These are phyloP conservation scores for Aspergillus ellipticus DNA, from an alignment of 495 filamentous ascomycete species.

Conservation along the genomic window DNA sequence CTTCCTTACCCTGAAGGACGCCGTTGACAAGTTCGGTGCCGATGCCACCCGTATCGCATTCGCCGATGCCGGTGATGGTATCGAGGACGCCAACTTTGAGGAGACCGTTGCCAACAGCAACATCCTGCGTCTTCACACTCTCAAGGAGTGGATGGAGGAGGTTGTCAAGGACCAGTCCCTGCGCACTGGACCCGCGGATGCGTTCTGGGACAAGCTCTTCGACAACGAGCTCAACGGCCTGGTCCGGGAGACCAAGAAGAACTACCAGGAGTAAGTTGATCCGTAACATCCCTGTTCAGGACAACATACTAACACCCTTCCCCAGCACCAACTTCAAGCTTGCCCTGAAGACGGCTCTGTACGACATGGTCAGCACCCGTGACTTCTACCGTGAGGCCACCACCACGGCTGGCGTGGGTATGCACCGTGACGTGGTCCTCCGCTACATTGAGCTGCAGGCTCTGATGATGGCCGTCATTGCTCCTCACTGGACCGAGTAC, in stretches of 20 bases:
- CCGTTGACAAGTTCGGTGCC: conserved; percentile 87
- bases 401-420: conserved; percentile 67
- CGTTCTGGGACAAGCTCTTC: conserved; percentile 85
- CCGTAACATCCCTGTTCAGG: not conserved
- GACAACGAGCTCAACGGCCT: conserved; percentile 91
- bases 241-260: conserved; percentile 64
- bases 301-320: conserved; percentile 27
- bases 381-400: conserved; percentile 87
- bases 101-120: conserved; percentile 89
- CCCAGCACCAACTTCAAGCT: conserved; percentile 81
- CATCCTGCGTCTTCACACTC: conserved; percentile 78
- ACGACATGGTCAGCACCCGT: conserved; percentile 80
- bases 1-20: conserved; percentile 86
- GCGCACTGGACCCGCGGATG: conserved; percentile 67
- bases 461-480: conserved; percentile 70
- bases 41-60: conserved; percentile 89
- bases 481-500: conserved; percentile 93
- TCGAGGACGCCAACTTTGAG: conserved; percentile 96
- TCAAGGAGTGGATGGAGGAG: conserved; percentile 93
- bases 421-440: conserved; percentile 72
- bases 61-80: conserved; percentile 90
- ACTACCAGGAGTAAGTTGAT: conserved; percentile 64
- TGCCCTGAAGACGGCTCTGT: conserved; percentile 84
- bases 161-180: conserved; percentile 66
- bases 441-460: conserved; percentile 87